Conservation (phyloP, 2,329 filamentous ascomycete genomes). For the Colletotrichum endophyticum region DNA sequence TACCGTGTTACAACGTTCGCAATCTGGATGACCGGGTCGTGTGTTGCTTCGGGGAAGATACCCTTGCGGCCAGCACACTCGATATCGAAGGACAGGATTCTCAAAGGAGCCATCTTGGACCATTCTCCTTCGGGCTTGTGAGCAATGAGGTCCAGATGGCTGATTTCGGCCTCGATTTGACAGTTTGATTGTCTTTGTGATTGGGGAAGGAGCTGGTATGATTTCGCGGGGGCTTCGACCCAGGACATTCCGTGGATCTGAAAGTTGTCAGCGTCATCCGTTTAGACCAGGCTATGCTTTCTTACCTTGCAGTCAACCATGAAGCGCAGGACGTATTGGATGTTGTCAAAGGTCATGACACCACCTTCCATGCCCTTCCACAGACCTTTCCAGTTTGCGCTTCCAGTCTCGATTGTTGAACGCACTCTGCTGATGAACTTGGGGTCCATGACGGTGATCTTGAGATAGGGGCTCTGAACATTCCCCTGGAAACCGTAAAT, state of each 20-base stretch:
- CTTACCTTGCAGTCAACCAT: conserved; percentile 93
- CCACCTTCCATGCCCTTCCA: conserved; percentile 76
- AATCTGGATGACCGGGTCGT: conserved; percentile 97
- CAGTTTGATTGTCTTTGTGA: conserved; percentile 84
- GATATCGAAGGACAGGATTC: conserved; percentile 96
- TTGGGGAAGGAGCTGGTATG: conserved; percentile 73
- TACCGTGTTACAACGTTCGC: conserved; percentile 95
- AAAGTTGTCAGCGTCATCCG: neutral
- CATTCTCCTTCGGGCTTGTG: conserved; percentile 92
- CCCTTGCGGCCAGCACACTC: conserved; percentile 98
- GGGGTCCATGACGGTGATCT: conserved; percentile 90
- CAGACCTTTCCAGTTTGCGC: conserved; percentile 87
- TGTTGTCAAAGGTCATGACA: conserved; percentile 92
- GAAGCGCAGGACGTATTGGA: conserved; percentile 93
- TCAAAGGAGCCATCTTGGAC: conserved; percentile 95
- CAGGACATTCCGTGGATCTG: conserved; percentile 95
- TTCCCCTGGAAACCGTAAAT: conserved; percentile 96
- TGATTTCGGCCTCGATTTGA: conserved; percentile 90
- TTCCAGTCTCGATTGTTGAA: conserved; percentile 73
- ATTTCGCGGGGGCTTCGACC: conserved; percentile 81
- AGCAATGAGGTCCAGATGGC: conserved; percentile 82
- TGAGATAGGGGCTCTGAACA: conserved; percentile 87
- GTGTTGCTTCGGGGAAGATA: conserved; percentile 90
- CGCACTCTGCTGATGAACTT: conserved; percentile 82
- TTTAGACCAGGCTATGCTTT: neutral